Evolutionary conservation across 2,329 filamentous ascomycete genomes (phyloP), one percentile per base, ranked within the genome.

Genomic region (Beauveria scarabaeidicola): DNA sequence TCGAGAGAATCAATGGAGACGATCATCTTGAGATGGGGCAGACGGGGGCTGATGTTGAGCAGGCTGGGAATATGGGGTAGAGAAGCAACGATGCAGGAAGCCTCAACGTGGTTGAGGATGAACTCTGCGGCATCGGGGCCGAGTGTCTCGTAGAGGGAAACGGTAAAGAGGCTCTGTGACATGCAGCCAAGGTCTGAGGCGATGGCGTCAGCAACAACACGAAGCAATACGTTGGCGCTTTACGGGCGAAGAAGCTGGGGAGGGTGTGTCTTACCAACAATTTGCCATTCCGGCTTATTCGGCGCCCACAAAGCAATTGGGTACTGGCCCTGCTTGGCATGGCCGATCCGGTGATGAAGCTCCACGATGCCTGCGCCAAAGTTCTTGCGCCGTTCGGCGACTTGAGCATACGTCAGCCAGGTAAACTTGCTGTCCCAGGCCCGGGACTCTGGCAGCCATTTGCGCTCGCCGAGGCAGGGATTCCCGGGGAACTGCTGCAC

Each of bases 131-230:
- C 85, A 65, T 96, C 90, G 13, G 93, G 88, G 10, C 93, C 93
- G 5, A 99, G 83, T 13, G 93, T 97, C 74, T 97, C 94, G 78
- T 99, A 99, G 54, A 99, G 87, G 5, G 93, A 96, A 59, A 99
- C 91, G 23, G 88, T 90, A 75, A 82, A 97, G 32, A 97, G 83
- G 8, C 88, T 84, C 73, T 97, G 94, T 13, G 91, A 94, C 76
- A 90, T 85, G 70, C 89, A 87, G 43, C 85, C 94, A 69, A 97
- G 77, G 78, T 97, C 93, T 90, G 61, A 3, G 23, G 40, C 5
- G 5, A 47, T 13, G 0, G 15, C 2, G 54, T 57, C 23, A 54
- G 51, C 13, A 29, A 46, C n/a, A 27, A 36, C 47, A 13, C 19
- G 8, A 19, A 13, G 1, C 19, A 29, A n/a, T 21, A 4, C 27